phyloP scores from a whole-genome alignment of 2,329 filamentous ascomycete species.

The Lachnellula suecica region DNA sequence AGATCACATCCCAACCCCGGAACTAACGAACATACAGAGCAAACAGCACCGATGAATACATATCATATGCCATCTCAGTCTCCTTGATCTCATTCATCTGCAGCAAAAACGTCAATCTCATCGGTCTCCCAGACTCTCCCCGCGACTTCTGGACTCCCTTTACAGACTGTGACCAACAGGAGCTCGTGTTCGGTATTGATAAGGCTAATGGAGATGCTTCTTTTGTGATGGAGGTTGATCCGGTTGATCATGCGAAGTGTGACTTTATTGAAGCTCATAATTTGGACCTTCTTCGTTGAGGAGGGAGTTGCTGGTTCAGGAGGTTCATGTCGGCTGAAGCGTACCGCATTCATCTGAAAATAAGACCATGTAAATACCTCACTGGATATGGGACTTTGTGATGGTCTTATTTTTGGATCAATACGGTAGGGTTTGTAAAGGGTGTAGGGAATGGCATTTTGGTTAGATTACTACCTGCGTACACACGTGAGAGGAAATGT shows the following conservation, averaged over 20 bases:
- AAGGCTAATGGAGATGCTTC: background rate
- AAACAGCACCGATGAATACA: slow-evolving; percentile 5
- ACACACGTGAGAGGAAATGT: too few species aligned
- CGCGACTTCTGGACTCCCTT: background rate
- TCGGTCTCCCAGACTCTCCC: background rate
- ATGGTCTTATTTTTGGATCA: too few species aligned
- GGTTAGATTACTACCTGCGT: too few species aligned
- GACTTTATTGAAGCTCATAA: background rate
- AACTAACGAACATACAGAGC: slow-evolving; percentile 5
- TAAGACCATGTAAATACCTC: too few species aligned
- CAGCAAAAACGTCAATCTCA: slow-evolving; percentile 5
- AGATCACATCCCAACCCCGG: background rate
- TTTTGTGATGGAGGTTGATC: background rate
- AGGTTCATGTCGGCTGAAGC: background rate
- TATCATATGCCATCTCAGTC: slow-evolving; percentile 2
- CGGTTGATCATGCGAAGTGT: background rate
- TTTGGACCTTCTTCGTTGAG: background rate
- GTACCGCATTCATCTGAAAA: background rate
- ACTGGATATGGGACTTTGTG: too few species aligned
- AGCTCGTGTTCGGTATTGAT: too few species aligned
- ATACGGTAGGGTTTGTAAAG: too few species aligned
- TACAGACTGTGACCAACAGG: background rate
- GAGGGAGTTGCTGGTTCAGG: background rate
- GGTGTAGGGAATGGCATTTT: too few species aligned
- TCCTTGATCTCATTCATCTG: slow-evolving; percentile 13